These are phyloP conservation scores for Closterium sp. DNA, from an alignment of 139 green algal species.

Conservation along the genomic window DNA sequence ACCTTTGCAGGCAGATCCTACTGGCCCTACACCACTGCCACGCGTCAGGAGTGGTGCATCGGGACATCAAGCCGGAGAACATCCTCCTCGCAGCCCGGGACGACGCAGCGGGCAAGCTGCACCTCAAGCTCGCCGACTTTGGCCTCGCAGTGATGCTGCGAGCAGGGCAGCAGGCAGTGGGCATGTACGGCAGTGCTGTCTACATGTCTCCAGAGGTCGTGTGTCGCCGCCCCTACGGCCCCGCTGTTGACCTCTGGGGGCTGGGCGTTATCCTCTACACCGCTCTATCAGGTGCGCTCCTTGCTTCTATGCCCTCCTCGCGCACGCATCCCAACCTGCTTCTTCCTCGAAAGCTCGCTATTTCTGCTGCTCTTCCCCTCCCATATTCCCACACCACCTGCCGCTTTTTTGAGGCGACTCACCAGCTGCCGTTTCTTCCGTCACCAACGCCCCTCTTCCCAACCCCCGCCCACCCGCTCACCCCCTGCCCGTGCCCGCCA, in stretches of 20 bases:
- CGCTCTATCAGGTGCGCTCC: not conserved
- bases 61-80: conserved; percentile 2
- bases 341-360: too few species aligned
- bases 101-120: not conserved
- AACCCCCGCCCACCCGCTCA: not conserved
- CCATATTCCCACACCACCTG: not conserved
- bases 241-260: not conserved
- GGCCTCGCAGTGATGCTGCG: not conserved
- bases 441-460: not conserved
- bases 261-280: conserved; percentile 4
- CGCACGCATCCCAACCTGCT: too few species aligned
- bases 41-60: not conserved
- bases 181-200: conserved; percentile 2
- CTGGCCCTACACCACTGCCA: not conserved
- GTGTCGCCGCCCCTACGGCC: not conserved
- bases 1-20: not conserved
- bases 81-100: not conserved
- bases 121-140: not conserved
- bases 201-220: conserved; percentile 1
- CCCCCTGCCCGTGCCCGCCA: not conserved
- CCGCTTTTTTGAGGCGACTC: too few species aligned
- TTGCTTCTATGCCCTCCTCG: too few species aligned
- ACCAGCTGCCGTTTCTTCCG: not conserved
- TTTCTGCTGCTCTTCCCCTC: not conserved
- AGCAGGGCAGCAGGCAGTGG: not conserved